Conservation (phyloP, 257 asterid species). For the Petrea volubilis region DNA sequence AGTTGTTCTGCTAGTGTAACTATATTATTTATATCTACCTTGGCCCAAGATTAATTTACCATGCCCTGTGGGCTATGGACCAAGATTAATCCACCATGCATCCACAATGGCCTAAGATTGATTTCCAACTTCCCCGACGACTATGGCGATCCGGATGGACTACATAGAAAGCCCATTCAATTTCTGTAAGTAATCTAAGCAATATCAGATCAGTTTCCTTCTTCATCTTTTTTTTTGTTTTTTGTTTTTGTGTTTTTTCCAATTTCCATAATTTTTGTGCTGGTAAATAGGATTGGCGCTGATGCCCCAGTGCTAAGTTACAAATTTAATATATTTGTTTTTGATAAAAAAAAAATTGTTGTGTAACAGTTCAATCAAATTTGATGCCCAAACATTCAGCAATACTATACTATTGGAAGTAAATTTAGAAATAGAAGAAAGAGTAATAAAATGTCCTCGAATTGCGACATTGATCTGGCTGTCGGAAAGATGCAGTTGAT, state of each 20-base stretch:
- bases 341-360: not conserved
- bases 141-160: not conserved
- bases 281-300: not conserved
- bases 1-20: not conserved
- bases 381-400: constrained; percentile 2
- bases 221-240: not conserved
- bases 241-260: too few relatives aligned
- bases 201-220: not conserved
- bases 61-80: not conserved
- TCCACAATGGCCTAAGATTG: not conserved
- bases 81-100: not conserved
- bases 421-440: not conserved
- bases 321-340: not conserved
- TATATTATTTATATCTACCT: not conserved
- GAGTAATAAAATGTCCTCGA: constrained; percentile 6
- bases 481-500: constrained; percentile 56
- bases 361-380: not conserved
- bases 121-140: not conserved
- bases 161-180: not conserved
- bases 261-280: not conserved
- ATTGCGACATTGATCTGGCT: constrained; percentile 48
- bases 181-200: not conserved
- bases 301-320: not conserved
- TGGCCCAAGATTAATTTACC: not conserved
- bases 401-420: not conserved